A percentile compares a stretch with the other conserved stretches of the same genome.
Conservation (phyloP, 148 eudicot genomes). For the Fagopyrum homotropicum region DNA sequence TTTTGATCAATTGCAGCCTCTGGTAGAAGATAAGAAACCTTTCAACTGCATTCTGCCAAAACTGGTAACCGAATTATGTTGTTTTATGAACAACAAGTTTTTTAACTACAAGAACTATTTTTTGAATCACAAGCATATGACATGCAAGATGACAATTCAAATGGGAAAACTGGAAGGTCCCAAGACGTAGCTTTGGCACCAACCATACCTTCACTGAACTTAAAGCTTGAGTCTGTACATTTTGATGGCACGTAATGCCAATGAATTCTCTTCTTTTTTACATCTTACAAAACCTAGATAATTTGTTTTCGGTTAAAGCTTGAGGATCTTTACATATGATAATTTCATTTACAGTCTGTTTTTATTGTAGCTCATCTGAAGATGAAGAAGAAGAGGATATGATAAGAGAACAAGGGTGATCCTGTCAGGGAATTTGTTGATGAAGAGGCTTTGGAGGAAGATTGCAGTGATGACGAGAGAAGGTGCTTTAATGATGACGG, state of each 20-base stretch:
- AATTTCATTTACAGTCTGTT: conserved; percentile 8
- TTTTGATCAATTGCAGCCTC: conserved; percentile 29
- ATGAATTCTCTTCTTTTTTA: not conserved
- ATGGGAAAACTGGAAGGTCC: conserved; percentile 29
- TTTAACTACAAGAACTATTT: conserved; percentile 57
- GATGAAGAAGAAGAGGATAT: conserved; percentile 84
- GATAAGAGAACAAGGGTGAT: conserved; percentile 79
- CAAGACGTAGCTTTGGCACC: conserved; percentile 56
- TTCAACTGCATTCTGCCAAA: conserved; percentile 35
- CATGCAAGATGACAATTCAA: conserved; percentile 25
- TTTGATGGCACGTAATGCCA: conserved; percentile 52
- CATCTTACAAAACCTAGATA: not conserved
- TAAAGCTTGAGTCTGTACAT: conserved; percentile 75
- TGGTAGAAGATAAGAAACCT: conserved; percentile 23
- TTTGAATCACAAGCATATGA: conserved; percentile 45
- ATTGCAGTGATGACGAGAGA: conserved; percentile 78
- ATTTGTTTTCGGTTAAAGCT: not conserved
- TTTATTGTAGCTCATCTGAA: conserved; percentile 41
- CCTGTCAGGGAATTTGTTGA: conserved; percentile 79
- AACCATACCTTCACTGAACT: conserved; percentile 54
- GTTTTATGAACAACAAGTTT: not conserved
- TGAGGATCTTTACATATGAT: conserved; percentile 6
- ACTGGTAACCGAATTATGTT: not conserved
- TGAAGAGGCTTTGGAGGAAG: conserved; percentile 90
- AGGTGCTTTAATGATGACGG: conserved; percentile 52